Evolutionary conservation across 2,329 filamentous ascomycete species (phyloP), one percentile per base, ranked within the genome.

Genomic region (Parastagonospora nodorum): DNA sequence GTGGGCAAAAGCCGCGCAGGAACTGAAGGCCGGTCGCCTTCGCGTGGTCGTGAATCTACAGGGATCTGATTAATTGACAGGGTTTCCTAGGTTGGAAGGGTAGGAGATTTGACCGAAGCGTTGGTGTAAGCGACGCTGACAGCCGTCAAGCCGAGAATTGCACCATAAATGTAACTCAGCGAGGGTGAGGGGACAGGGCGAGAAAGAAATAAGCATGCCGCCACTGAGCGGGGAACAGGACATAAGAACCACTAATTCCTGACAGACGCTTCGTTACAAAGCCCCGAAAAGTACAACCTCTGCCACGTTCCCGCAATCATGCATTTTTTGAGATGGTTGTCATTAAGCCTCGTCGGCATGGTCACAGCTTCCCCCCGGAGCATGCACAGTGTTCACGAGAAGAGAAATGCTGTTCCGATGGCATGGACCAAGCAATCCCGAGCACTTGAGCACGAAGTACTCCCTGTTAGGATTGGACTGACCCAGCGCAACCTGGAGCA

Each of bases 401-500:
- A 55, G 41, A 46, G 56, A 32, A 15, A 57, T 31, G 39, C 45
- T n/a, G 14, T 48, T 38, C 50, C 55, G 4, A 32, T 50, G 14
- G 57, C 55, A 31, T 56, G 52, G 57, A 50, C 50, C 8, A 58
- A 49, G 27, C 48, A 51, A 30, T 50, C 50, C 14, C 57, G 57
- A 27, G 57, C 57, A 8, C 44, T 53, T 4, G 50, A 36, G 14
- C 50, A 56, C n/a, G 48, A 31, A 11, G 29, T 54, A 29, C 8
- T 61, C 32, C 53, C 58, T 24, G 51, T 61, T 12, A 41, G 55
- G 9, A 54, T 61, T 15, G 55, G 46, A 4, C 24, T 61, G 24
- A 51, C 48, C 7, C 50, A 57, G 33, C 50, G 49, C 10, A 61
- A 61, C n/a, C 33, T 61, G 30, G 53, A 61, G 16, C 46, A 57